These are phyloP conservation scores for Mycena kentingensis DNA, from an alignment of 768 basidiomycete species.

Conservation along the genomic window DNA sequence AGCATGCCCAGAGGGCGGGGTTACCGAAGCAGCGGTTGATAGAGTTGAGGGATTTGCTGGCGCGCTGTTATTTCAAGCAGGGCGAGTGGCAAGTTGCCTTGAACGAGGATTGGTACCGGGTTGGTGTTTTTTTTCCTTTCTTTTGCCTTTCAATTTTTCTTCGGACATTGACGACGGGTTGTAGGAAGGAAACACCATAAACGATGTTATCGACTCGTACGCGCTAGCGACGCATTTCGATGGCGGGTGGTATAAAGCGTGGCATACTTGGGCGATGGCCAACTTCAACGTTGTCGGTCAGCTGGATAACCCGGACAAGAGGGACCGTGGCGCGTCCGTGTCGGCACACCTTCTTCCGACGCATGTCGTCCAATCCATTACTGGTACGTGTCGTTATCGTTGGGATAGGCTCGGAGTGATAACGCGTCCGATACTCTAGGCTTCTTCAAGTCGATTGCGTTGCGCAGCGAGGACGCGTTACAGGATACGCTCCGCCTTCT, in stretches of 20 bases:
- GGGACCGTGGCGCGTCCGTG: slow-evolving; percentile 56
- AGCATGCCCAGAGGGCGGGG: slow-evolving; percentile 51
- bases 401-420: not conserved
- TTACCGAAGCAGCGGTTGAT: slow-evolving; percentile 62
- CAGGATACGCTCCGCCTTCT: slow-evolving; percentile 93
- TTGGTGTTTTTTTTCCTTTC: slow-evolving; percentile 37
- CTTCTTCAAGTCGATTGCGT: slow-evolving; percentile 92
- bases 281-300: slow-evolving; percentile 92
- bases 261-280: slow-evolving; percentile 98
- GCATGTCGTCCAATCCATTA: slow-evolving; percentile 89
- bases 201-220: slow-evolving; percentile 85
- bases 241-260: slow-evolving; percentile 95
- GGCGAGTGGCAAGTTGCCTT: slow-evolving; percentile 92
- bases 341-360: slow-evolving; percentile 68
- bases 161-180: slow-evolving; percentile 41
- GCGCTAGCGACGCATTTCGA: slow-evolving; percentile 87
- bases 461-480: slow-evolving; percentile 86
- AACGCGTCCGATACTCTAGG: slow-evolving; percentile 43
- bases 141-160: slow-evolving; percentile 7
- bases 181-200: slow-evolving; percentile 55
- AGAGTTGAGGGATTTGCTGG: slow-evolving; percentile 79
- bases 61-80: slow-evolving; percentile 94
- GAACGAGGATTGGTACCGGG: slow-evolving; percentile 75
- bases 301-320: slow-evolving; percentile 67
- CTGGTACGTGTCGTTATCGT: slow-evolving; percentile 50